phyloP scores from a whole-genome alignment of 192 early-diverging fungal genomes.

The Backusella westeae region DNA sequence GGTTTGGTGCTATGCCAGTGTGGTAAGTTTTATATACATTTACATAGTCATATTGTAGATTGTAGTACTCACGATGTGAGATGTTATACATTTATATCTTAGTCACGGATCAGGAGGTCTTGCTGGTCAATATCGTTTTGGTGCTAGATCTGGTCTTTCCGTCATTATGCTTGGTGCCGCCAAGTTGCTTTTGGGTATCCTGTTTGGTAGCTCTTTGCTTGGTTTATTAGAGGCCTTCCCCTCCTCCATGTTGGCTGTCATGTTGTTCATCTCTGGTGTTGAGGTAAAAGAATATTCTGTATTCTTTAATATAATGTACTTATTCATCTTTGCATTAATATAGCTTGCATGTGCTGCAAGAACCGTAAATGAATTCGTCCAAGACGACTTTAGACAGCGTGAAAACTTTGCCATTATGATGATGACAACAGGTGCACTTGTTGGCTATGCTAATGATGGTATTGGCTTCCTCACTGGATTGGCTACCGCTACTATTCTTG shows the following conservation, averaged over 20 bases:
- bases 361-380: constrained; percentile 48
- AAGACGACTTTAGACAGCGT: constrained; percentile 36
- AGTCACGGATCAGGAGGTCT: constrained; percentile 82
- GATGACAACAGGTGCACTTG: constrained; percentile 64
- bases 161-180: constrained; percentile 72
- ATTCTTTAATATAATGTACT: too few species aligned
- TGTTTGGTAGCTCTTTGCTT: constrained; percentile 80
- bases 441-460: constrained; percentile 81
- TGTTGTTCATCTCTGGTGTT: constrained; percentile 82
- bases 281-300: constrained; percentile 46
- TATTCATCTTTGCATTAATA: not conserved
- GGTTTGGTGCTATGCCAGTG: constrained; percentile 77
- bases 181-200: constrained; percentile 79
- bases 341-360: constrained; percentile 28
- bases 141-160: constrained; percentile 79
- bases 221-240: constrained; percentile 73
- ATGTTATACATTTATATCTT: not conserved
- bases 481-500: constrained; percentile 30
- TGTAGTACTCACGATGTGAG: not conserved
- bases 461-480: constrained; percentile 75
- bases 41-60: too few species aligned
- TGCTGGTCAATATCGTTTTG: constrained; percentile 95
- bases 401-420: constrained; percentile 71
- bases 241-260: constrained; percentile 76
- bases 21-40: constrained; percentile 38